phyloP scores from a whole-genome alignment of 2,329 filamentous ascomycete genomes.

The Botryosphaeria dothidea region DNA sequence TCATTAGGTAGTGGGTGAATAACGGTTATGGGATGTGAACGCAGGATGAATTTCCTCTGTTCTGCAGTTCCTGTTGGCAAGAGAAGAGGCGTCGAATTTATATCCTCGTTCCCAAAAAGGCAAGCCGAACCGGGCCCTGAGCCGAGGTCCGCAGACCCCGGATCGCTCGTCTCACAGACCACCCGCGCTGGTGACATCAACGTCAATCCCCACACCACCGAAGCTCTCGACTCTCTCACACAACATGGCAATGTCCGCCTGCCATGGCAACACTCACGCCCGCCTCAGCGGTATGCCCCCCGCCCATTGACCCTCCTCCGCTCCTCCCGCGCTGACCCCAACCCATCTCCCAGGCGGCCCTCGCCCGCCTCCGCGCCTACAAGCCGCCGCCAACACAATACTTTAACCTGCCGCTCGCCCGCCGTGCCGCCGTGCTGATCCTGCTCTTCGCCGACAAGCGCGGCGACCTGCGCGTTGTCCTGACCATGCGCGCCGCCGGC shows the following conservation, averaged over 20 bases:
- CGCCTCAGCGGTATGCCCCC: constrained; percentile 14
- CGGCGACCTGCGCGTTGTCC: constrained; percentile 71
- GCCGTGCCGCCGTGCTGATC: constrained; percentile 83
- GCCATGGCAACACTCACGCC: constrained; percentile 17
- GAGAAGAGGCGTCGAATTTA: background rate
- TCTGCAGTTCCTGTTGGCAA: no score
- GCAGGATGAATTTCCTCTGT: no score
- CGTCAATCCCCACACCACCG: background rate
- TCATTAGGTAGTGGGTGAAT: no score
- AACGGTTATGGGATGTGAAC: no score
- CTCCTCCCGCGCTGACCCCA: background rate
- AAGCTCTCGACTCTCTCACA: background rate
- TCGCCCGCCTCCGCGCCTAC: constrained; percentile 59
- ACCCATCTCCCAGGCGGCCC: constrained; percentile 36
- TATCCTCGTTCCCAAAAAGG: background rate
- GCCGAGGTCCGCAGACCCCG: background rate
- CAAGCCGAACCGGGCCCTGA: background rate
- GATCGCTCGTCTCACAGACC: background rate
- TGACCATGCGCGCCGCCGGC: constrained; percentile 62
- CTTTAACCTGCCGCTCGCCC: constrained; percentile 56
- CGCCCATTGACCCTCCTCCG: background rate
- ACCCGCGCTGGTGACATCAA: constrained; percentile 5
- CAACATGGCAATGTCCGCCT: constrained; percentile 4
- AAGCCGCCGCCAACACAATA: constrained; percentile 59
- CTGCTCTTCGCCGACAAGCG: constrained; percentile 81